Conservation (phyloP, 2,329 filamentous ascomycete species). For the Pestalotiopsis sp. region DNA sequence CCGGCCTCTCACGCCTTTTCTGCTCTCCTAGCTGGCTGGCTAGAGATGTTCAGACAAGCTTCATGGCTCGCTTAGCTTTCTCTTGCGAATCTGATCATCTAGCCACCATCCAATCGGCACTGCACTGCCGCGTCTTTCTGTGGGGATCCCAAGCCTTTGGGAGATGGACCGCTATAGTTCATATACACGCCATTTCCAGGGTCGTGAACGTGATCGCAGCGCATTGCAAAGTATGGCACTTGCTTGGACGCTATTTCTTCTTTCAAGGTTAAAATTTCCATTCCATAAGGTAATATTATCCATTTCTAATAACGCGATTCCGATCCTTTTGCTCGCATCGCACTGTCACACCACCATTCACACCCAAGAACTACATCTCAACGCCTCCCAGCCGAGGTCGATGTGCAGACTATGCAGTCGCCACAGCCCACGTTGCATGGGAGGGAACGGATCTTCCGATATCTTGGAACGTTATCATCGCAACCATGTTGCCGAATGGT, state of each 20-base stretch:
- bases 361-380: not conserved
- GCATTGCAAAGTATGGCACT: not conserved
- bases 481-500: not conserved
- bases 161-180: not conserved
- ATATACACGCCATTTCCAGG: conserved; percentile 1
- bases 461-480: not conserved
- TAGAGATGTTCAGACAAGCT: not conserved
- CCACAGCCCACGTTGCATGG: not conserved
- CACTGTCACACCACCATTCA: too few relatives aligned
- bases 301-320: conserved; percentile 2
- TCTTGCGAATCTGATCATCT: not conserved
- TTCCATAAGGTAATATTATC: conserved; percentile 7
- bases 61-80: not conserved
- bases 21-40: not conserved
- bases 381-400: not conserved
- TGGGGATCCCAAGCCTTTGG: not conserved
- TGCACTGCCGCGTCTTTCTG: not conserved
- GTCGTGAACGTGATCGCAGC: not conserved
- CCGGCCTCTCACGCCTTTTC: not conserved
- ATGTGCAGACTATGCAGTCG: not conserved
- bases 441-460: not conserved
- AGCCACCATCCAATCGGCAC: not conserved
- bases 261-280: not conserved
- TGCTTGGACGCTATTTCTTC: not conserved
- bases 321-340: not conserved